Conservation (phyloP, 192 early-diverging fungal species). For the Backusella mclennaniae region DNA sequence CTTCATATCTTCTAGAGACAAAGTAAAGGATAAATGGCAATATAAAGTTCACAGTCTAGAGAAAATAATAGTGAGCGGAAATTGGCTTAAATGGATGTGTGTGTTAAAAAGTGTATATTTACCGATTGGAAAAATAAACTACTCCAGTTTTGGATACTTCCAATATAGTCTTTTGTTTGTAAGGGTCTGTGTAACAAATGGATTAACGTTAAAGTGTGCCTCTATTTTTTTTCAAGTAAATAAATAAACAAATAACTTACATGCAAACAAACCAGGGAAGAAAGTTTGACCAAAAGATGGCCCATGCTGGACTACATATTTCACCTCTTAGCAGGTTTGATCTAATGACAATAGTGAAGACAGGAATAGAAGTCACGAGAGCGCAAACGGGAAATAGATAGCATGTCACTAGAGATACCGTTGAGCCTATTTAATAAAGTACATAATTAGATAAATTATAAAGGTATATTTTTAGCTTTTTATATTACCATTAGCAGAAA, state of each 20-base stretch:
- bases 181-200: slow-evolving; percentile 39
- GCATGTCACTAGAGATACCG: slow-evolving; percentile 41
- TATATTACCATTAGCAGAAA: slow-evolving; percentile 20
- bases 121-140: slow-evolving; percentile 61
- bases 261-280: slow-evolving; percentile 63
- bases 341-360: slow-evolving; percentile 67
- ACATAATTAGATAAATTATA: background rate
- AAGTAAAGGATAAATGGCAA: slow-evolving; percentile 68
- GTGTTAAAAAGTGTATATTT: background rate
- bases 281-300: slow-evolving; percentile 54
- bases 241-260: slow-evolving; percentile 11
- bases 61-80: background rate
- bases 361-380: slow-evolving; percentile 68
- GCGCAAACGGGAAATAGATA: slow-evolving; percentile 56
- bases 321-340: slow-evolving; percentile 53
- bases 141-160: slow-evolving; percentile 58
- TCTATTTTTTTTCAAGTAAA: background rate
- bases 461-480: background rate
- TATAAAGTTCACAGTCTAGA: slow-evolving; percentile 59
- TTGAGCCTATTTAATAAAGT: slow-evolving; percentile 13
- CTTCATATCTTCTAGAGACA: slow-evolving; percentile 42
- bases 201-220: background rate
- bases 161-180: slow-evolving; percentile 61
- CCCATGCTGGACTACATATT: slow-evolving; percentile 44
- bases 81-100: background rate